Evolutionary conservation across 805 yeast genomes (phyloP).

Genomic region (Candida hispaniensis): DNA sequence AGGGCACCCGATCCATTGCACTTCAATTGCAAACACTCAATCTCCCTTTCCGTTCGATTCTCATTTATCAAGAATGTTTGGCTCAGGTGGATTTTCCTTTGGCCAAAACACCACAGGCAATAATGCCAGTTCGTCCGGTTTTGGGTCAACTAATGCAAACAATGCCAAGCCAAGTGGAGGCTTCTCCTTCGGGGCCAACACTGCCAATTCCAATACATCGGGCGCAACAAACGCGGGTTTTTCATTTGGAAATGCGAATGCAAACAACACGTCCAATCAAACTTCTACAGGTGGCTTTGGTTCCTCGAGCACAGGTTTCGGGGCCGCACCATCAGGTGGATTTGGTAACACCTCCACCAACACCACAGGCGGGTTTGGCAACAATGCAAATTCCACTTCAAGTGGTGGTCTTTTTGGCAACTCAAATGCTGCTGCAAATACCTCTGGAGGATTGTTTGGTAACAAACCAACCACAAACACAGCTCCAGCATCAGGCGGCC

Average conservation of each 20-base stretch:
- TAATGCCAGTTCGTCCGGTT: conserved; percentile 5
- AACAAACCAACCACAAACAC: conserved; percentile 1
- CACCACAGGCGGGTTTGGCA: too few relatives aligned
- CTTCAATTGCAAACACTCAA: too few relatives aligned
- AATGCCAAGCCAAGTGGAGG: background rate
- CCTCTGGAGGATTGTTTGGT: conserved; percentile 4
- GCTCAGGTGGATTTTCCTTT: conserved; percentile 10
- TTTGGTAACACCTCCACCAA: conserved; percentile 6
- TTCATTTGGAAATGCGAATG: conserved; percentile 6
- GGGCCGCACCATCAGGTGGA: conserved; percentile 1
- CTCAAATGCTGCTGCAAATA: background rate
- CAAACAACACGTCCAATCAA: background rate
- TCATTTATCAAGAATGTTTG: too few relatives aligned
- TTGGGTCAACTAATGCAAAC: background rate
- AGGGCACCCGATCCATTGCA: too few relatives aligned
- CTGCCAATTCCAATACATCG: conserved; percentile 1
- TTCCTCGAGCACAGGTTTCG: conserved; percentile 1
- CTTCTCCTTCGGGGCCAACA: background rate
- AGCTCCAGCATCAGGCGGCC: too few relatives aligned
- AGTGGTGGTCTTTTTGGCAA: conserved; percentile 10
- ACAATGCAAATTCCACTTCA: too few relatives aligned
- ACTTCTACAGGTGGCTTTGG: conserved; percentile 6
- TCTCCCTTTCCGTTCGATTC: too few relatives aligned
- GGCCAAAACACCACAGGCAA: too few relatives aligned
- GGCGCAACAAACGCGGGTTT: too few relatives aligned